Evolutionary conservation across 1,139 yeast species (phyloP).

Genomic region (Zygosaccharomyces sapae): DNA sequence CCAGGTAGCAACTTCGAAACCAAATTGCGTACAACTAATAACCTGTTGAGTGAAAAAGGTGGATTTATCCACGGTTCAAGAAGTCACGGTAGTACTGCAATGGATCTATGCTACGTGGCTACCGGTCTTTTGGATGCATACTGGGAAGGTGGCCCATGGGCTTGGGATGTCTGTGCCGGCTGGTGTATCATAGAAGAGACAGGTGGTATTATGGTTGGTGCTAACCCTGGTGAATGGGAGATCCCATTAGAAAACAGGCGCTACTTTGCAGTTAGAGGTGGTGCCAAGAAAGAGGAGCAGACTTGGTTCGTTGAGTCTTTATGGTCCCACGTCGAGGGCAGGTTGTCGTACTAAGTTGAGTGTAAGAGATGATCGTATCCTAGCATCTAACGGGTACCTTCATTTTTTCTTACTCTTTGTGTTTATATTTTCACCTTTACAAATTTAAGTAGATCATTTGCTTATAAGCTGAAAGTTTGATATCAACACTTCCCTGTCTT

Average conservation of each 20-base stretch:
- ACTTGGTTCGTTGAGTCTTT: constrained; percentile 44
- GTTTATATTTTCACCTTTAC: background rate
- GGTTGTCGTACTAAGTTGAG: constrained; percentile 36
- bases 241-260: constrained; percentile 46
- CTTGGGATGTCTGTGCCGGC: constrained; percentile 65
- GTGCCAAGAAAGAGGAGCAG: constrained; percentile 40
- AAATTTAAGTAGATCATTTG: background rate
- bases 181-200: constrained; percentile 55
- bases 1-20: constrained; percentile 43
- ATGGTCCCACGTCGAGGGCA: constrained; percentile 47
- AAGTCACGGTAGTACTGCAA: constrained; percentile 56
- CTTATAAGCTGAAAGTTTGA: background rate
- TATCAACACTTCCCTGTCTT: background rate
- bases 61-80: constrained; percentile 57
- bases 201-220: constrained; percentile 52
- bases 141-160: constrained; percentile 63
- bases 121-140: constrained; percentile 52
- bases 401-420: background rate
- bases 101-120: constrained; percentile 52
- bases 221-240: constrained; percentile 47
- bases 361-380: background rate
- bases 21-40: constrained; percentile 45
- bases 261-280: constrained; percentile 55
- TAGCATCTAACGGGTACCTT: background rate
- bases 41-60: constrained; percentile 43